Evolutionary conservation across 2,329 filamentous ascomycete species (phyloP).

Genomic region (Conoideocrella luteorostrata): DNA sequence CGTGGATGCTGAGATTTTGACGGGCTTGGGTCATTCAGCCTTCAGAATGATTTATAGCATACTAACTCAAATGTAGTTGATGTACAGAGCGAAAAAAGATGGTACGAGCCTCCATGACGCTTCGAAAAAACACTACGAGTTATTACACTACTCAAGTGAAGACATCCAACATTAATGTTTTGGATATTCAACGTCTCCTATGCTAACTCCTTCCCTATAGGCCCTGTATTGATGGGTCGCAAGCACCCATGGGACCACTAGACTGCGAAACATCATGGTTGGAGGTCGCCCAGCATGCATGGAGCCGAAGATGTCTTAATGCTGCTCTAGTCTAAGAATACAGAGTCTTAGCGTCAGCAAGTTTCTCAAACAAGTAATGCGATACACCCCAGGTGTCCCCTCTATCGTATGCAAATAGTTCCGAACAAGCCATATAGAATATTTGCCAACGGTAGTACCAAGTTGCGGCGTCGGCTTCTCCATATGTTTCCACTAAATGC

Average conservation of each 20-base stretch:
- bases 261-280: conserved; percentile 22
- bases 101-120: too few species aligned
- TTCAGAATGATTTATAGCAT: too few species aligned
- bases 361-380: conserved; percentile 62
- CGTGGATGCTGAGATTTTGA: too few species aligned
- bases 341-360: conserved; percentile 11
- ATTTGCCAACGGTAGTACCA: conserved; percentile 69
- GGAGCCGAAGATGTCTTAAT: background rate
- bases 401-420: conserved; percentile 59
- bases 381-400: conserved; percentile 63
- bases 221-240: conserved; percentile 77
- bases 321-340: background rate
- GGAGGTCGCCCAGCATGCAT: conserved; percentile 1
- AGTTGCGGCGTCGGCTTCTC: conserved; percentile 48
- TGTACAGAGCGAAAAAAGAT: conserved; percentile 96
- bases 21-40: too few species aligned
- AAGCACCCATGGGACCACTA: conserved; percentile 97
- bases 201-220: conserved; percentile 26
- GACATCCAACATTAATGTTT: too few species aligned
- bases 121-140: too few species aligned
- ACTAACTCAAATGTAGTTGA: too few species aligned
- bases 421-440: conserved; percentile 65
- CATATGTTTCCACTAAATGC: conserved; percentile 58
- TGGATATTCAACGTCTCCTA: too few species aligned
- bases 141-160: too few species aligned